Conservation (phyloP, 768 basidiomycete species). For the Lactarius tabidus region DNA sequence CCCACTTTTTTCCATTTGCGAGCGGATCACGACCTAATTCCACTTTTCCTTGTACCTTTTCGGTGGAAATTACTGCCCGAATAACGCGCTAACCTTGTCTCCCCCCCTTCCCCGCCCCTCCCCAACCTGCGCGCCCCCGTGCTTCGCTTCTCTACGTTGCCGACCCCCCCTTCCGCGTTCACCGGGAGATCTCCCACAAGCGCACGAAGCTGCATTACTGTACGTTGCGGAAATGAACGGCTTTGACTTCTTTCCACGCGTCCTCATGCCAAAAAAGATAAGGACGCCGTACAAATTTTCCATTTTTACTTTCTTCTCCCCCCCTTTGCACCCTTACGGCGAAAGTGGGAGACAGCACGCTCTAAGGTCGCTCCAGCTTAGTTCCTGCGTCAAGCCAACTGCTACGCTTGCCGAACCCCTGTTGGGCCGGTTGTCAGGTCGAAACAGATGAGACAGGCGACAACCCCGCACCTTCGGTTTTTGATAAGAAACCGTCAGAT, state of each 20-base stretch:
- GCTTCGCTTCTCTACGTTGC: not conserved
- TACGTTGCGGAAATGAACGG: conserved; percentile 10
- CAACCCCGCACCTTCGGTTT: not conserved
- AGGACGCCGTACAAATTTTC: conserved; percentile 4
- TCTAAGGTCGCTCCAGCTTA: not conserved
- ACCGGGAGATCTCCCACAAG: not conserved
- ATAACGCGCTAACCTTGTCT: not conserved
- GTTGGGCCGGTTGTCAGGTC: conserved; percentile 17
- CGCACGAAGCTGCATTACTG: not conserved
- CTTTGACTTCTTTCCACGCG: not conserved
- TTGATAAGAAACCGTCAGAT: not conserved
- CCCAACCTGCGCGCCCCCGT: not conserved
- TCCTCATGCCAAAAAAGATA: not conserved
- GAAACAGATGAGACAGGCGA: not conserved
- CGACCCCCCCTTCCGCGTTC: conserved; percentile 2
- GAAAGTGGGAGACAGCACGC: not conserved
- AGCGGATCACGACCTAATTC: not conserved
- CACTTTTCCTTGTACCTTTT: not conserved
- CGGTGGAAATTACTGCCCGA: not conserved
- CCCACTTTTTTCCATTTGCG: not conserved
- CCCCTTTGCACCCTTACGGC: not conserved
- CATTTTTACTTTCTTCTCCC: not conserved
- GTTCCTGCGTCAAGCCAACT: not conserved
- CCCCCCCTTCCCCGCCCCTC: not conserved
- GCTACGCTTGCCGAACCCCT: not conserved